Percentiles rank a stretch among this genome's conserved stretches.
Evolutionary conservation across 805 yeast genomes (phyloP).

Genomic region (Candida saitoana): DNA sequence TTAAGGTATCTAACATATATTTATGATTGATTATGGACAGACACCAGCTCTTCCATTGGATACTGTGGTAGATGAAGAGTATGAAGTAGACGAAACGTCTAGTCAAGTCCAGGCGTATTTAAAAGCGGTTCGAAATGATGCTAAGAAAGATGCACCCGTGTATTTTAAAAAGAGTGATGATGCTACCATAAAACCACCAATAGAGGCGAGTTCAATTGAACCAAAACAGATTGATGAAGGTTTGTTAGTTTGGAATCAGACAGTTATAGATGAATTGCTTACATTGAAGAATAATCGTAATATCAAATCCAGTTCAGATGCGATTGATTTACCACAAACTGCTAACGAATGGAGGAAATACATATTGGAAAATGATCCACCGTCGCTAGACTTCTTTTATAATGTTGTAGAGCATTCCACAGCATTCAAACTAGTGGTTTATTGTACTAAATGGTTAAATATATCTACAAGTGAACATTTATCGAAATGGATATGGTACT

Average conservation of each 20-base stretch:
- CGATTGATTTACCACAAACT: slow-evolving; percentile 15
- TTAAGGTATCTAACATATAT: too few species aligned
- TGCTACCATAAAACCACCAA: not conserved
- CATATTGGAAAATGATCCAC: slow-evolving; percentile 27
- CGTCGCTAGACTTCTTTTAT: slow-evolving; percentile 19
- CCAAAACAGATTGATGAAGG: not conserved
- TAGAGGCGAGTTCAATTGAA: slow-evolving; percentile 1
- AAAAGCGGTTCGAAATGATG: slow-evolving; percentile 27
- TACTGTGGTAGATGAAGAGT: slow-evolving; percentile 1
- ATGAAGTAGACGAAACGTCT: slow-evolving; percentile 3
- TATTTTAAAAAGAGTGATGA: slow-evolving; percentile 9
- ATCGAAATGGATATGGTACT: slow-evolving; percentile 34
- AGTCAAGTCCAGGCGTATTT: slow-evolving; percentile 23
- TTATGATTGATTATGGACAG: slow-evolving; percentile 4
- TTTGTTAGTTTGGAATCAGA: slow-evolving; percentile 7
- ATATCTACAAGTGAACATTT: slow-evolving; percentile 20
- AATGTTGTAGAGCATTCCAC: slow-evolving; percentile 26
- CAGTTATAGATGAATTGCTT: slow-evolving; percentile 9
- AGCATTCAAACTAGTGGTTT: slow-evolving; percentile 29
- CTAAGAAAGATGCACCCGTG: slow-evolving; percentile 19
- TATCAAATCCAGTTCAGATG: not conserved
- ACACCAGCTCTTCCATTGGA: slow-evolving; percentile 5
- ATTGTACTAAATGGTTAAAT: slow-evolving; percentile 38
- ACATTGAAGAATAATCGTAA: slow-evolving; percentile 4
- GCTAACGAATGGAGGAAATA: slow-evolving; percentile 30